Base-by-base conservation (phyloP, 345 rosid genomes). In the Euclidium syriacum region DNA sequence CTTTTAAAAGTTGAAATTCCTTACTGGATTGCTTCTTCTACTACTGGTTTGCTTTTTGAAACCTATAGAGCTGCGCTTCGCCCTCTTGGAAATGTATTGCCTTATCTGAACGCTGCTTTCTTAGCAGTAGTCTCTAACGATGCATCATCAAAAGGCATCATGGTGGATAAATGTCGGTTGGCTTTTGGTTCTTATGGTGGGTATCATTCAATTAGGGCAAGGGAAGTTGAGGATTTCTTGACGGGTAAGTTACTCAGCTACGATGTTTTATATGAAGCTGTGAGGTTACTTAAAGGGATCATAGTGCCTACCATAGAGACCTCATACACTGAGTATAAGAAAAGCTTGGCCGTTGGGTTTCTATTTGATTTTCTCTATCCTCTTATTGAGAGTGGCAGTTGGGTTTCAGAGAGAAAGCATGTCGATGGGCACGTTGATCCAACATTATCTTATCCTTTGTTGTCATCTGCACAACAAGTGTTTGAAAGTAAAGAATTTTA, bases 131-230 rank as follows among this genome's bases (percentile, higher is more conserved):
- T 79, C 54, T 62, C 80, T 35, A 33, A 30, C 34, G 64, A 50
- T 22, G 49, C 65, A 44, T 46, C 50, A 42, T 68, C 63, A 54
- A 52, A 57, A 67, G 80, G 70, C 50, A 53, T 73, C 44, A 19
- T 57, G 26, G 15, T 87, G 38, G 62, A 72, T 43, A 73, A 48
- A 30, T 87, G 88, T 52, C 65, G 11, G 24, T 56, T 87, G 69
- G 81, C 84, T 59, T 83, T 87, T 60, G 91, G 95, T 36, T 82
- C 88, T 27, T 84, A 64, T 60, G 91, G 95, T 12, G 77, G 81
- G 25, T 75, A 73, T 52, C 88, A 79, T 64, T 81, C 87, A 1
- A 70, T 81, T 18, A 70, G 95, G 53, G 88, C 84, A 42, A 78
- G 66, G 62, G 64, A 49, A 33, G 79, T 73, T 6, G 95, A 87